A percentile compares a stretch with the other conserved stretches of the same genome.
Conservation (phyloP, 192 early-diverging fungal genomes). For the Geranomyces michiganensis region DNA sequence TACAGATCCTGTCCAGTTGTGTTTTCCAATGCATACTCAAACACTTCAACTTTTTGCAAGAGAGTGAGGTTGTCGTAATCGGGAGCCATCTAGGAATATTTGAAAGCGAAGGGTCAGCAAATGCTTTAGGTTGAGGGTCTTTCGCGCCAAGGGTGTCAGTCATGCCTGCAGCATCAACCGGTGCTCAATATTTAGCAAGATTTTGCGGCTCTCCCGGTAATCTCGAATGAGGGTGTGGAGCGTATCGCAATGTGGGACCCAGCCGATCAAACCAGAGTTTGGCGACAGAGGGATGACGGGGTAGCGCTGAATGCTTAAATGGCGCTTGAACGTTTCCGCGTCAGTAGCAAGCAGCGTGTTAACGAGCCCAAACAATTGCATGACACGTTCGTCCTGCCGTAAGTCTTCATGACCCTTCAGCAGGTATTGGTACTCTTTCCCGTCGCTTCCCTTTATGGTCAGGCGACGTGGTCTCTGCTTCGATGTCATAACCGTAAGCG, state of each 20-base stretch:
- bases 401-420: constrained; percentile 98
- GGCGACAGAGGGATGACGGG: constrained; percentile 93
- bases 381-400: constrained; percentile 97
- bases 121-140: not conserved
- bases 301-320: constrained; percentile 87
- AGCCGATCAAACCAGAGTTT: constrained; percentile 93
- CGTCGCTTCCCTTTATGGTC: constrained; percentile 78
- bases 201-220: constrained; percentile 81
- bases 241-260: constrained; percentile 88
- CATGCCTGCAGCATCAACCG: constrained; percentile 78
- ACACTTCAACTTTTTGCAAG: constrained; percentile 93
- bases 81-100: constrained; percentile 71
- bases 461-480: constrained; percentile 91
- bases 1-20: constrained; percentile 92
- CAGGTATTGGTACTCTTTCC: constrained; percentile 85
- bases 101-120: not conserved
- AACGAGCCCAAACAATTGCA: constrained; percentile 97
- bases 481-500: constrained; percentile 82
- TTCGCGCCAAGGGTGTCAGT: not conserved
- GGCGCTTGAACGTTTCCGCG: constrained; percentile 85
- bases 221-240: constrained; percentile 83
- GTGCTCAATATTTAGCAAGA: constrained; percentile 87
- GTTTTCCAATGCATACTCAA: constrained; percentile 87
- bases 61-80: constrained; percentile 86
- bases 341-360: constrained; percentile 85